Evolutionary conservation across 2,329 filamentous ascomycete species (phyloP).

Genomic region (Aspergillus jensenii): DNA sequence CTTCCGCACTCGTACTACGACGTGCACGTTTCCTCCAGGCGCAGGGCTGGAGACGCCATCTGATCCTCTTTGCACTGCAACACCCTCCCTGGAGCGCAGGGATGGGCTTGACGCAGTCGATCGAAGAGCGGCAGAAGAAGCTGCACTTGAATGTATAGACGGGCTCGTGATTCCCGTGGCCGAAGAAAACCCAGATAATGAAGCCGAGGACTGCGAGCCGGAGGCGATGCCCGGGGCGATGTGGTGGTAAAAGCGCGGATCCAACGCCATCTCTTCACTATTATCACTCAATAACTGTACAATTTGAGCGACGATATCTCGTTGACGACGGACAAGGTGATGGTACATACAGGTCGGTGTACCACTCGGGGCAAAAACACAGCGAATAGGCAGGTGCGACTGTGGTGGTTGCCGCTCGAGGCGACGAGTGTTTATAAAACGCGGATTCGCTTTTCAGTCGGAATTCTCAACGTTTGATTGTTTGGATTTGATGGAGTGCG

Average conservation of each 20-base stretch:
- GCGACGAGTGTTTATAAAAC: not conserved
- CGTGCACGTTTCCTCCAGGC: constrained; percentile 73
- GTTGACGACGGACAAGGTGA: constrained; percentile 37
- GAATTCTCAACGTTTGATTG: not conserved
- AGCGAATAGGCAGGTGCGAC: constrained; percentile 2
- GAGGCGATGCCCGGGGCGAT: constrained; percentile 29
- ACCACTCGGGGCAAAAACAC: constrained; percentile 18
- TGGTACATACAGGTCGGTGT: constrained; percentile 41
- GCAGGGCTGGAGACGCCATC: constrained; percentile 48
- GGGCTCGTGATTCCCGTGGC: constrained; percentile 38
- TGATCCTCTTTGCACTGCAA: constrained; percentile 55
- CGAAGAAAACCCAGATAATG: constrained; percentile 33
- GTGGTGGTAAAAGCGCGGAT: constrained; percentile 41
- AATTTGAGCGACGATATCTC: constrained; percentile 40
- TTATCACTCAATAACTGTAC: constrained; percentile 39
- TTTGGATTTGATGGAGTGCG: not conserved
- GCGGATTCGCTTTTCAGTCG: not conserved
- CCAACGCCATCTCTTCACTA: constrained; percentile 42
- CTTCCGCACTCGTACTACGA: constrained; percentile 76
- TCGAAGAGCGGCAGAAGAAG: constrained; percentile 34
- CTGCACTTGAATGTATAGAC: constrained; percentile 36
- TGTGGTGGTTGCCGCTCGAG: constrained; percentile 1
- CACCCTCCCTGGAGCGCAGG: constrained; percentile 69
- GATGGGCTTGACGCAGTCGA: constrained; percentile 79
- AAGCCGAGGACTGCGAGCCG: constrained; percentile 36